These are phyloP conservation scores for Arachnomyces sp. DNA, from an alignment of 2,329 filamentous ascomycete genomes.

Conservation along the genomic window DNA sequence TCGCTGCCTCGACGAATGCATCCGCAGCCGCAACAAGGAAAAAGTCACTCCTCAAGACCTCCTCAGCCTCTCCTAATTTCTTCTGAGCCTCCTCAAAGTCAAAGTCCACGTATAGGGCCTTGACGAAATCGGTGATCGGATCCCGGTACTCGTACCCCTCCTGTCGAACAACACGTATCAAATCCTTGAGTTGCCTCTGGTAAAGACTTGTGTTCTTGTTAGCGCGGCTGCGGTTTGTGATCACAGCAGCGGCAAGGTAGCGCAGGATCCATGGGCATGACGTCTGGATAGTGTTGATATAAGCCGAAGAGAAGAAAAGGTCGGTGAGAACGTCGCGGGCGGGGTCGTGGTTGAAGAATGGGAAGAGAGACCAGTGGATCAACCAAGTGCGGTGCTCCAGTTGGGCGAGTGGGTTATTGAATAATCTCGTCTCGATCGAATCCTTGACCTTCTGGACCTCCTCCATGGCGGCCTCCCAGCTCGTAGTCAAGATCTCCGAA, in stretches of 20 bases:
- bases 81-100: constrained; percentile 95
- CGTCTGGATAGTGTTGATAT: constrained; percentile 99
- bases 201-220: constrained; percentile 73
- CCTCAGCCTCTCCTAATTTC: constrained; percentile 77
- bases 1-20: constrained; percentile 82
- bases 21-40: constrained; percentile 83
- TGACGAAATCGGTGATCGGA: constrained; percentile 91
- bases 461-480: constrained; percentile 90
- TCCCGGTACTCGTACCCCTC: constrained; percentile 97
- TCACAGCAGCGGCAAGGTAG: constrained; percentile 88
- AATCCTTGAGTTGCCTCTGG: constrained; percentile 97
- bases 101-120: constrained; percentile 91
- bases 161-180: constrained; percentile 90
- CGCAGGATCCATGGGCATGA: constrained; percentile 93
- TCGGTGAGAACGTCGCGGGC: constrained; percentile 87
- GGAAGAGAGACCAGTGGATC: constrained; percentile 97
- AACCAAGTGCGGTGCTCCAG: constrained; percentile 95
- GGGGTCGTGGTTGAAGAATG: constrained; percentile 94
- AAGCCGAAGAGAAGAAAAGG: constrained; percentile 91
- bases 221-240: constrained; percentile 76
- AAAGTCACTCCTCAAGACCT: constrained; percentile 88
- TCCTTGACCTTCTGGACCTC: constrained; percentile 87
- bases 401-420: constrained; percentile 92
- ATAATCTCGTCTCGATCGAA: constrained; percentile 85
- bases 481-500: constrained; percentile 86